Percentiles rank a stretch among this genome's conserved stretches.
phyloP scores from a whole-genome alignment of 148 eudicot genomes.

The Pouteria glomerata region DNA sequence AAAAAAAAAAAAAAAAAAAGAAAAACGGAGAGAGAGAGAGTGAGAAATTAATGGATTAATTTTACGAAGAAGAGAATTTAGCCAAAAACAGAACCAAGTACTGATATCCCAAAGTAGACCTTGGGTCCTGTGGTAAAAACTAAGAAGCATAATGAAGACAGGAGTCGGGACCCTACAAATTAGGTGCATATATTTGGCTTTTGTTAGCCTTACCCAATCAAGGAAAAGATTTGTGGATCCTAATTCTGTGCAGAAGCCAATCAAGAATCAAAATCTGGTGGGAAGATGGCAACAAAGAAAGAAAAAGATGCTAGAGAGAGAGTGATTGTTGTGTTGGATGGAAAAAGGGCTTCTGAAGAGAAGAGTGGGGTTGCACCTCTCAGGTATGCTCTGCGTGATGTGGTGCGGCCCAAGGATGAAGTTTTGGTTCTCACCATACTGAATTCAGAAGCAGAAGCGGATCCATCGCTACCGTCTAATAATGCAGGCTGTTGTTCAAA shows the following conservation, averaged over 20 bases:
- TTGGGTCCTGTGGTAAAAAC: too few species aligned
- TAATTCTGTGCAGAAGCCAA: background rate
- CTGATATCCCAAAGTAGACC: too few species aligned
- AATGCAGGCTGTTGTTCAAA: background rate
- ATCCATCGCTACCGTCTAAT: background rate
- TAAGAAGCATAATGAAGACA: too few species aligned
- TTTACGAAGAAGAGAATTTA: too few species aligned
- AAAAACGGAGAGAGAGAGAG: too few species aligned
- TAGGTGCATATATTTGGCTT: too few species aligned
- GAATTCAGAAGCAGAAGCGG: background rate
- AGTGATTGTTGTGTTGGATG: conserved; percentile 12
- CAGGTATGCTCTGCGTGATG: background rate
- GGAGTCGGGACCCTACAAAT: too few species aligned
- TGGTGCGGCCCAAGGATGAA: background rate
- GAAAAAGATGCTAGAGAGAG: background rate
- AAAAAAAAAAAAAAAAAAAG: too few species aligned
- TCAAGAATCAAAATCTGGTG: background rate
- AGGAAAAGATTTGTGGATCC: background rate
- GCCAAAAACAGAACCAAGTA: too few species aligned
- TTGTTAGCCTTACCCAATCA: too few species aligned
- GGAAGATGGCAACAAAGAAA: background rate
- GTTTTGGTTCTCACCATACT: conserved; percentile 7
- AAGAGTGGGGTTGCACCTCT: conserved; percentile 10
- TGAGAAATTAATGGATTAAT: too few species aligned
- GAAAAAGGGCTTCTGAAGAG: background rate